These are phyloP conservation scores for Aspergillus affinis DNA, from an alignment of 495 filamentous ascomycete species.

Conservation along the genomic window DNA sequence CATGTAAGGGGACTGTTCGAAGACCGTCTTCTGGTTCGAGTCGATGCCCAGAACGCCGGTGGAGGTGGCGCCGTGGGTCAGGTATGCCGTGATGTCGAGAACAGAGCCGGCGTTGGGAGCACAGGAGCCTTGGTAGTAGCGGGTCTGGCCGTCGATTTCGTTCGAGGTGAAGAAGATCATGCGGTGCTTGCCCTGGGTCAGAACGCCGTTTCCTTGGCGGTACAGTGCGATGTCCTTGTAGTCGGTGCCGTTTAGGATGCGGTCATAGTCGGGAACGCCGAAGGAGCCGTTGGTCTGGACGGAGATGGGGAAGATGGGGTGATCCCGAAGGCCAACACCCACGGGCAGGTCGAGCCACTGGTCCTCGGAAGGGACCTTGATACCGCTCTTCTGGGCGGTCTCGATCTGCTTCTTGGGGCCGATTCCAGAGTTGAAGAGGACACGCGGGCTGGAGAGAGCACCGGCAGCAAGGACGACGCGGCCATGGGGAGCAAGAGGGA, in stretches of 20 bases:
- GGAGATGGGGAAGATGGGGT: constrained; percentile 69
- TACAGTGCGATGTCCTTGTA: constrained; percentile 46
- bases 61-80: constrained; percentile 46
- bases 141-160: constrained; percentile 24
- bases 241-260: constrained; percentile 53
- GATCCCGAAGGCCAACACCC: constrained; percentile 71
- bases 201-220: constrained; percentile 55
- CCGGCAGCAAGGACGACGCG: constrained; percentile 69
- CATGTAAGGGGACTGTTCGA: constrained; percentile 47
- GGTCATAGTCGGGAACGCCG: constrained; percentile 64
- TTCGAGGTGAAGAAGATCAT: constrained; percentile 37
- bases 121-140: constrained; percentile 35
- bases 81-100: constrained; percentile 36
- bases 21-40: constrained; percentile 55
- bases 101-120: constrained; percentile 24
- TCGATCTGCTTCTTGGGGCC: constrained; percentile 62
- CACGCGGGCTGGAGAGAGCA: constrained; percentile 70
- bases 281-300: constrained; percentile 60
- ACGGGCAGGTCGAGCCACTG: constrained; percentile 74
- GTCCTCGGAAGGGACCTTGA: constrained; percentile 52
- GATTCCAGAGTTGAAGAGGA: constrained; percentile 67
- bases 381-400: constrained; percentile 49
- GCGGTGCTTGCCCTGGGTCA: constrained; percentile 68
- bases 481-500: constrained; percentile 59
- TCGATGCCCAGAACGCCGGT: constrained; percentile 62